A percentile compares a stretch with the other conserved stretches of the same genome.
Conservation (phyloP, 2,329 filamentous ascomycete species). For the Phialophora chinensis region DNA sequence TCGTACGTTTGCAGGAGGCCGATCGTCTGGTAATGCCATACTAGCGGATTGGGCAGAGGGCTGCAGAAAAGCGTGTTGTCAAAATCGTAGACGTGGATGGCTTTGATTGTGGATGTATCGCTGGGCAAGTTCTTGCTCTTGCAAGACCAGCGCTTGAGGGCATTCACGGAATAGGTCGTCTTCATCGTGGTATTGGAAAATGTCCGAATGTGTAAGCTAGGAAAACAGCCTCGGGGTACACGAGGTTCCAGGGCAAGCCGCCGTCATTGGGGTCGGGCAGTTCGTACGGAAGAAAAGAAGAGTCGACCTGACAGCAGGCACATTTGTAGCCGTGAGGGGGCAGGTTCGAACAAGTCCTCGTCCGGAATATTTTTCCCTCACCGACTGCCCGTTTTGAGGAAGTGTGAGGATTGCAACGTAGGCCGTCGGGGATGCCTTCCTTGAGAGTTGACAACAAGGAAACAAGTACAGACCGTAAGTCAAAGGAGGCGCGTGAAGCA, state of each 20-base stretch:
- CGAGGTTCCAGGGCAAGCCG: neutral
- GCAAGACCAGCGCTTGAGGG: constrained; percentile 83
- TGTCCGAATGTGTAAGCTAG: neutral
- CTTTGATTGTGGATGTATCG: constrained; percentile 69
- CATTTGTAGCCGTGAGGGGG: constrained; percentile 6
- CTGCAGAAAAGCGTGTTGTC: constrained; percentile 96
- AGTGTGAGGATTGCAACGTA: neutral
- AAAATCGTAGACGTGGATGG: constrained; percentile 95
- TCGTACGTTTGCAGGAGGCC: constrained; percentile 78
- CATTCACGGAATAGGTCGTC: constrained; percentile 67
- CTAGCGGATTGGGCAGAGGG: constrained; percentile 82
- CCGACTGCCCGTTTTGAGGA: neutral
- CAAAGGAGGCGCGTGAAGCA: neutral
- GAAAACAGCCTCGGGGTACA: neutral
- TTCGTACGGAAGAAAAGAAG: neutral
- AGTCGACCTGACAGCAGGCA: constrained; percentile 6
- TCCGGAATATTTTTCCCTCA: neutral
- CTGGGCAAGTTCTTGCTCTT: constrained; percentile 68
- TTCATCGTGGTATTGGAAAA: constrained; percentile 30
- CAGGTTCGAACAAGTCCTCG: constrained; percentile 2
- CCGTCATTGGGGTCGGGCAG: constrained; percentile 7
- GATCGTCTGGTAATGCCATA: constrained; percentile 83
- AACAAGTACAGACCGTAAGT: neutral
- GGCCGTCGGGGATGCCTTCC: neutral
- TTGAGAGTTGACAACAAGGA: too few relatives aligned